Percentiles rank a stretch among this genome's conserved stretches.
Evolutionary conservation across 1,139 yeast species (phyloP).

Genomic region (Nematodospora anomalae): DNA sequence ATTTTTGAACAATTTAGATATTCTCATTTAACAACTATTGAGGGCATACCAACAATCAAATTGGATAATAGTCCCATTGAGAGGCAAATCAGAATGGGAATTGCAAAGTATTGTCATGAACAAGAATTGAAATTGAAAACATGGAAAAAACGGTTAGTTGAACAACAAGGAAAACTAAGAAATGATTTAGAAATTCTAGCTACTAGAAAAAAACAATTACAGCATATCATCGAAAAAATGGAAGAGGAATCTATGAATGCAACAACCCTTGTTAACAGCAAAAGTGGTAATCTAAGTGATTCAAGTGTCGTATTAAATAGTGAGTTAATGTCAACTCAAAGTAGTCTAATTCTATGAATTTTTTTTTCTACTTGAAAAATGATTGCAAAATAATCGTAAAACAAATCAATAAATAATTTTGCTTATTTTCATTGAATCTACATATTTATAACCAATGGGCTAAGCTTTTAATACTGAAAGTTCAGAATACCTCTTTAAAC

Average conservation of each 20-base stretch:
- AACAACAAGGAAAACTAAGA: conserved; percentile 43
- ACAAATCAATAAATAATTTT: too few species aligned
- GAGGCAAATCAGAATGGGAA: conserved; percentile 43
- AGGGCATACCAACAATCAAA: background rate
- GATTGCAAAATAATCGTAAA: too few species aligned
- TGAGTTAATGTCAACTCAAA: background rate
- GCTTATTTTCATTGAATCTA: too few species aligned
- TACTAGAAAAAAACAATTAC: conserved; percentile 3
- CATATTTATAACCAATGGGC: too few species aligned
- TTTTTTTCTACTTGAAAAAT: too few species aligned
- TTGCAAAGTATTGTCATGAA: conserved; percentile 45
- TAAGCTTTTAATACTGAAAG: too few species aligned
- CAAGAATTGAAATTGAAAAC: conserved; percentile 65
- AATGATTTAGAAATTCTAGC: conserved; percentile 7
- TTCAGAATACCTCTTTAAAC: too few species aligned
- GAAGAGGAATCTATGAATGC: background rate
- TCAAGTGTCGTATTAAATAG: background rate
- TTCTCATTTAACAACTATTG: conserved; percentile 16
- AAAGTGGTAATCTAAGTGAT: background rate
- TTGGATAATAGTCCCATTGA: background rate
- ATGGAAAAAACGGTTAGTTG: conserved; percentile 61
- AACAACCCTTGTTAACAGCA: background rate
- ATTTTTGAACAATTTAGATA: conserved; percentile 57
- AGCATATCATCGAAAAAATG: conserved; percentile 3
- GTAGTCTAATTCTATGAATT: background rate